Conservation (phyloP, 208 protist genomes). For the Crithidia mellificae region DNA sequence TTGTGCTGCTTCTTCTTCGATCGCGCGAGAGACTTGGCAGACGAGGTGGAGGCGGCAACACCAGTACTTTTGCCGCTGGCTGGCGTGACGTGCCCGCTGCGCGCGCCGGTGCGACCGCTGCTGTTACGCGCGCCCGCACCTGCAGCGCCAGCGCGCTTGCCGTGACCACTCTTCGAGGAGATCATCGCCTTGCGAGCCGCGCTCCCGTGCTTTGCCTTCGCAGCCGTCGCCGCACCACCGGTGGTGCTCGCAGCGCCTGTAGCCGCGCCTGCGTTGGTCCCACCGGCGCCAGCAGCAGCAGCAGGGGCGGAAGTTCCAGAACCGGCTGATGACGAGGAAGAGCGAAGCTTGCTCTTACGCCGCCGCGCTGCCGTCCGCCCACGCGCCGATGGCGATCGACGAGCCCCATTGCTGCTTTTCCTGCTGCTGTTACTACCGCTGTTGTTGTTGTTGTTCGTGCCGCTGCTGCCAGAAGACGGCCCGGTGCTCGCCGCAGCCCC, state of each 20-base stretch:
- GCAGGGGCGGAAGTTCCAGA: neutral
- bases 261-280: too few relatives aligned
- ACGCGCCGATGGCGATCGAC: slow-evolving; percentile 1
- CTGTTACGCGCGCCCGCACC: neutral
- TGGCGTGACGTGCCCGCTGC: neutral
- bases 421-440: neutral
- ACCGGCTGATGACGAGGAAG: neutral
- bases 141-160: neutral
- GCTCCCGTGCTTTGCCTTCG: neutral
- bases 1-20: slow-evolving; percentile 35
- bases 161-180: neutral
- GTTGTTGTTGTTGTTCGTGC: too few relatives aligned
- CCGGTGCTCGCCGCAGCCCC: neutral
- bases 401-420: neutral
- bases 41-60: neutral
- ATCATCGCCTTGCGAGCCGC: slow-evolving; percentile 1
- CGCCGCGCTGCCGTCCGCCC: slow-evolving; percentile 6
- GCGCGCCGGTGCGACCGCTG: neutral
- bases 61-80: neutral
- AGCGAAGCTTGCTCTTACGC: slow-evolving; percentile 13
- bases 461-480: neutral
- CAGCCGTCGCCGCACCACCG: neutral
- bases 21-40: neutral
- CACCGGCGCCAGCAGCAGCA: neutral
- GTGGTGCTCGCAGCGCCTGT: neutral